Percentiles rank a stretch among this genome's conserved stretches.
These are phyloP conservation scores for Quercus wislizeni DNA, from an alignment of 306 rosid genomes.

Conservation along the genomic window DNA sequence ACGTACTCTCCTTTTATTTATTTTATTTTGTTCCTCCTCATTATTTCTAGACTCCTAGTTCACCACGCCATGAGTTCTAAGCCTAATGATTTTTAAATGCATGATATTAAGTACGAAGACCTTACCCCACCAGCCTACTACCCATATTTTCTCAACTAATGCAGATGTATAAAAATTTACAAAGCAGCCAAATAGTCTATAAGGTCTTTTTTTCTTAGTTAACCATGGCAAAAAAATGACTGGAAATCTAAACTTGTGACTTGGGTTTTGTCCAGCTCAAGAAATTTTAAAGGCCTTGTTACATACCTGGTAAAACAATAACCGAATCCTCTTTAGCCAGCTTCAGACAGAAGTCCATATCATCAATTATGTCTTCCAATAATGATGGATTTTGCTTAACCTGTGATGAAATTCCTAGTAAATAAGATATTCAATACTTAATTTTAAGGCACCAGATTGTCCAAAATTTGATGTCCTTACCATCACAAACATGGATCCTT, in stretches of 20 bases:
- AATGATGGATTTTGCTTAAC: slow-evolving; percentile 38
- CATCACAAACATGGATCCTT: slow-evolving; percentile 51
- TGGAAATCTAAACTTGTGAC: neutral
- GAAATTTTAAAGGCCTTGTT: neutral
- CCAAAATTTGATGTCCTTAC: slow-evolving; percentile 4
- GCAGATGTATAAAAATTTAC: no score
- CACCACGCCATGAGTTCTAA: no score
- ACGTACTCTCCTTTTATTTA: no score
- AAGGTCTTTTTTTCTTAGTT: no score
- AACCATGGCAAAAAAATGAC: neutral
- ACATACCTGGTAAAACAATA: slow-evolving; percentile 42
- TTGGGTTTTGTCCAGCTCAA: neutral
- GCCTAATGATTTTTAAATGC: no score
- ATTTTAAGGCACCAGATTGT: neutral
- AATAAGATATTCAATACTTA: neutral
- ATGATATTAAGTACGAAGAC: no score
- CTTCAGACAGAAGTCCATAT: slow-evolving; percentile 49
- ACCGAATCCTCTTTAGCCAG: slow-evolving; percentile 45
- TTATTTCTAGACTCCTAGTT: no score
- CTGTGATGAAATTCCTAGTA: slow-evolving; percentile 10
- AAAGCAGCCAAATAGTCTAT: no score
- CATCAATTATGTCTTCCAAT: slow-evolving; percentile 47
- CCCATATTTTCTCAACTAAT: no score
- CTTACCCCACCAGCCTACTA: no score
- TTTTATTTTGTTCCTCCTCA: no score